Conservation (phyloP, 345 rosid genomes). For the Laguncularia racemosa region DNA sequence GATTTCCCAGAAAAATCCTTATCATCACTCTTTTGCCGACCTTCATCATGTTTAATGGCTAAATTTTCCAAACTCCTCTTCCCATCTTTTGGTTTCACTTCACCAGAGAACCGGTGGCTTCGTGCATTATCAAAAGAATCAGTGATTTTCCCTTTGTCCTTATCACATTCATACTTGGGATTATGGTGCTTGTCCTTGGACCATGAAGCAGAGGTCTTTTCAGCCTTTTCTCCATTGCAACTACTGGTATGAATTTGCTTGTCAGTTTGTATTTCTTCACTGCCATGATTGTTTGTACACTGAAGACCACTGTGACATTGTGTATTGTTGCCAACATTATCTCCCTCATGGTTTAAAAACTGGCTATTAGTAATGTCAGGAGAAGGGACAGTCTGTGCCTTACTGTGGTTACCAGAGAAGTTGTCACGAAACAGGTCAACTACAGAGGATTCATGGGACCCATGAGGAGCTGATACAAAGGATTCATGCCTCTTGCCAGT, state of each 20-base stretch:
- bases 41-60: slow-evolving; percentile 27
- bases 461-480: background rate
- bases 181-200: slow-evolving; percentile 51
- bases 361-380: slow-evolving; percentile 27
- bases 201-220: slow-evolving; percentile 27
- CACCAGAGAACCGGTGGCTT: slow-evolving; percentile 16
- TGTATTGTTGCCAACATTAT: slow-evolving; percentile 29
- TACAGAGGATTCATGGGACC: slow-evolving; percentile 14
- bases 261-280: slow-evolving; percentile 38
- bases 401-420: slow-evolving; percentile 33
- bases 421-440: slow-evolving; percentile 32
- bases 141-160: slow-evolving; percentile 13
- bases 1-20: slow-evolving; percentile 28
- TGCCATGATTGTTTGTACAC: slow-evolving; percentile 20
- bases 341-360: slow-evolving; percentile 29
- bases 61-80: slow-evolving; percentile 35
- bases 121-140: slow-evolving; percentile 29
- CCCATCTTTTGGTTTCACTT: slow-evolving; percentile 31
- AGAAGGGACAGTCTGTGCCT: slow-evolving; percentile 31
- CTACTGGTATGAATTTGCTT: slow-evolving; percentile 33
- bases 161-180: slow-evolving; percentile 15
- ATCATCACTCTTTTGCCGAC: slow-evolving; percentile 33
- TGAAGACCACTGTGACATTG: slow-evolving; percentile 20
- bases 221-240: background rate
- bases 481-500: slow-evolving; percentile 34